Evolutionary conservation across 208 protist genomes (phyloP), one percentile per base, ranked within the genome.

Genomic region (Naegleria fowleri): DNA sequence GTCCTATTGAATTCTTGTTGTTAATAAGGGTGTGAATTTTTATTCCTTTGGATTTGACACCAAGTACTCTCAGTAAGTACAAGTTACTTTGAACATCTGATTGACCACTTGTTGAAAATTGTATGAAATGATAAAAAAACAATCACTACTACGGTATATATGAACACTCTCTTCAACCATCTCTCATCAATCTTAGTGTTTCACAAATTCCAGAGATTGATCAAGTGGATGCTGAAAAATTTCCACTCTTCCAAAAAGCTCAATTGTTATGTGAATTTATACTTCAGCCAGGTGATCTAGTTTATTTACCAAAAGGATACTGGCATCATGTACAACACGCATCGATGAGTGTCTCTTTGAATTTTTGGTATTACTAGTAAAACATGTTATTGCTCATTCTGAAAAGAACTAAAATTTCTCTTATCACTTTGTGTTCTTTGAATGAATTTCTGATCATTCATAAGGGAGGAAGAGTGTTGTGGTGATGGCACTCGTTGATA

Each of bases 281-380:
- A 0, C 92, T 99, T 19, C 91, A 95, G 4, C 92, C 96, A 5
- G 98, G 98, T 48, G 98, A 99, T 89, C 91, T 98, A n/a, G 91
- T 99, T 22, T 99, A 99, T 95, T 97, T 98, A 91, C 98, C 98
- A 29, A 94, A 97, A 76, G 98, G 97, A 29, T 19, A 67, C 19
- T 67, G 55, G 55, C 55, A 67, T 13, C 22, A 67, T 67, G 55
- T 67, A 15, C 19, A 67, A 67, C 55, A 67, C 19, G 11, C 22
- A 67, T 29, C 19, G 6, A 15, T 67, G 19, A 67, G 55, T 19
- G 22, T 29, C 3, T 67, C 55, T 22, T 67, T 67, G 22, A 67
- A 67, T 67, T 67, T 67, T 29, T 67, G 55, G 55, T 67, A 67
- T 67, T 67, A 67, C 19, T 67, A 67, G n/a, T n/a, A n/a, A n/a